These are phyloP conservation scores for Lepraria neglecta DNA, from an alignment of 495 filamentous ascomycete species.

Conservation along the genomic window DNA sequence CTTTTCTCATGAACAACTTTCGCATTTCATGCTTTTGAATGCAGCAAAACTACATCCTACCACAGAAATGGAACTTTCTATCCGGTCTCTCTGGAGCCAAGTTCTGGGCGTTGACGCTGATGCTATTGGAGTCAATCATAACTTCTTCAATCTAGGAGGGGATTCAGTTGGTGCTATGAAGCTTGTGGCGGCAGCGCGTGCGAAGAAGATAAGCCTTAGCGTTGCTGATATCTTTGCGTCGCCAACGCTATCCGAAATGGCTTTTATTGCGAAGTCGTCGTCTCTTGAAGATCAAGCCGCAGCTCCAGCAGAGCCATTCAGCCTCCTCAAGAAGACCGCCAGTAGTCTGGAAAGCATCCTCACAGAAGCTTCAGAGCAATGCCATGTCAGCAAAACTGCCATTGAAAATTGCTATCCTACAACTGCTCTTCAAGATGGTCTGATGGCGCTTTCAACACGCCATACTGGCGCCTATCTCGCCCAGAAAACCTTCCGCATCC, in stretches of 20 bases:
- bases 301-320: too few relatives aligned
- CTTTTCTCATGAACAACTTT: constrained; percentile 30
- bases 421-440: constrained; percentile 48
- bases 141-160: constrained; percentile 45
- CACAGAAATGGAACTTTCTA: constrained; percentile 34
- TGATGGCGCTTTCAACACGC: constrained; percentile 41
- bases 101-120: constrained; percentile 36
- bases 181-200: constrained; percentile 37
- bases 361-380: too few relatives aligned
- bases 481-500: constrained; percentile 40
- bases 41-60: constrained; percentile 26
- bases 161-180: constrained; percentile 46
- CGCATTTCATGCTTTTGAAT: constrained; percentile 26
- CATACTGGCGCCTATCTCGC: constrained; percentile 39
- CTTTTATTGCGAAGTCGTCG: not conserved
- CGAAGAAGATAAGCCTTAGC: constrained; percentile 33
- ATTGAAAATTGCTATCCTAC: constrained; percentile 53
- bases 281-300: not conserved
- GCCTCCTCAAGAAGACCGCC: too few relatives aligned
- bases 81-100: constrained; percentile 43
- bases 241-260: not conserved
- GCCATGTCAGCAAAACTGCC: constrained; percentile 32
- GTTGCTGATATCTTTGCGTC: constrained; percentile 42
- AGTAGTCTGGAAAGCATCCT: too few relatives aligned
- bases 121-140: constrained; percentile 40